Evolutionary conservation across 768 basidiomycete species (phyloP).

Genomic region (Trametes gibbosa): DNA sequence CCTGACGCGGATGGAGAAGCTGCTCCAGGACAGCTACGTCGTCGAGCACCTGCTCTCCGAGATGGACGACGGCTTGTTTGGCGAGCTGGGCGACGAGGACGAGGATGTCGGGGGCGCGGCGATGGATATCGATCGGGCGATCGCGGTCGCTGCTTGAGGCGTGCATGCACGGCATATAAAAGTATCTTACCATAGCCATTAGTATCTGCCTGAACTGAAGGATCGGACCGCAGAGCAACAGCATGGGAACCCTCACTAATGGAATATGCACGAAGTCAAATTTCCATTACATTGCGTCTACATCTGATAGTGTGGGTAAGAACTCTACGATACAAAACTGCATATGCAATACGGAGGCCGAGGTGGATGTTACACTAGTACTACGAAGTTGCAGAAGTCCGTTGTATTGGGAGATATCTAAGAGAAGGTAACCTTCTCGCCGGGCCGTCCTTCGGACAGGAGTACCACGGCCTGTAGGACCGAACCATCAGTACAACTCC

Average conservation of each 20-base stretch:
- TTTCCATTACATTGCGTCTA: background rate
- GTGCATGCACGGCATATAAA: background rate
- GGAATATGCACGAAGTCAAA: background rate
- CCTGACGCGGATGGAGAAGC: slow-evolving; percentile 74
- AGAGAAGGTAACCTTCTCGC: slow-evolving; percentile 62
- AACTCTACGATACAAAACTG: background rate
- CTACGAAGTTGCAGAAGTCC: background rate
- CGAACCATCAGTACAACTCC: too few species aligned
- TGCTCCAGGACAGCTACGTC: slow-evolving; percentile 94
- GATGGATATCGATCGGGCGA: slow-evolving; percentile 16
- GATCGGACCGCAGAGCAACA: too few species aligned
- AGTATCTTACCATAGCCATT: slow-evolving; percentile 1
- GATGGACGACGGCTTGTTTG: slow-evolving; percentile 81
- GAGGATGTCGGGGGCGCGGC: slow-evolving; percentile 22
- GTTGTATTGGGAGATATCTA: background rate
- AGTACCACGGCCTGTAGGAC: slow-evolving; percentile 78
- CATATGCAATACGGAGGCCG: background rate
- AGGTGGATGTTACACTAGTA: background rate
- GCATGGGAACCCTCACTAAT: too few species aligned
- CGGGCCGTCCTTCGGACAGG: slow-evolving; percentile 83
- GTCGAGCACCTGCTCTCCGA: slow-evolving; percentile 86
- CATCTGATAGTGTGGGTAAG: background rate
- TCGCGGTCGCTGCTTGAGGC: slow-evolving; percentile 13
- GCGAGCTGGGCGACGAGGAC: slow-evolving; percentile 43
- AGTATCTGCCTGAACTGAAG: background rate